Base-by-base conservation (phyloP, 306 rosid species). In the Pyrus bretschneideri region DNA sequence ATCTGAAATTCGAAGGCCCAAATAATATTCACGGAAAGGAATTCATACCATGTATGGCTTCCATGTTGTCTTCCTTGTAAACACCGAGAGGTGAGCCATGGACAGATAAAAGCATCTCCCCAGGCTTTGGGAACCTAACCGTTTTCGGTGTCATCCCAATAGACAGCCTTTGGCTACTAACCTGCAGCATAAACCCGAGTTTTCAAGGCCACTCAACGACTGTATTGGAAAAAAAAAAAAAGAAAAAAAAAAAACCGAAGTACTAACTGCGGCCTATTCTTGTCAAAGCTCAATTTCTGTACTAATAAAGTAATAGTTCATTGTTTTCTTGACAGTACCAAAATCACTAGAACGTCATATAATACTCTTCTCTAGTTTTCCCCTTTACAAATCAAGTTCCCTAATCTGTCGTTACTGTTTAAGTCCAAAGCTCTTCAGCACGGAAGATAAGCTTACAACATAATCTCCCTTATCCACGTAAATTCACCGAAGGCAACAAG, bases 51-150 rank as follows among this genome's bases (percentile, higher is more conserved):
- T 83, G 58, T 78, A 94, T 90, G 68, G 98, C 91, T 87, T 90
- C 96, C 98, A 95, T 90, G 89, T 90, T 89, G 68, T 91, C 87
- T 71, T 92, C 98, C 86, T 83, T 90, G 87, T 40, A 95, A 84
- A 90, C 90, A 49, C 97, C 97, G 63, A 90, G 92, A 52, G 96
- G 99, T 44, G 99, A 92, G 76, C 97, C 97, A 79, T 85, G 96
- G 61, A 95, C 92, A 55, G 97, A 95, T 72, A 95, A 84, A 80
- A 95, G 96, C 84, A 89, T 85, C 91, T 95, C 98, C 12, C 98
- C 97, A 35, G 87, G 92, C 82, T 90, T 92, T 44, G 97, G 98
- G 42, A 81, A 79, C 84, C 96, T 76, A n/a, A 80, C 81, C 21
- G 93, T 89, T 86, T 89, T 89, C 21, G 98, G 97, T 30, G 97